Conservation (phyloP, 768 basidiomycete species). For the Steccherinum ochraceum region DNA sequence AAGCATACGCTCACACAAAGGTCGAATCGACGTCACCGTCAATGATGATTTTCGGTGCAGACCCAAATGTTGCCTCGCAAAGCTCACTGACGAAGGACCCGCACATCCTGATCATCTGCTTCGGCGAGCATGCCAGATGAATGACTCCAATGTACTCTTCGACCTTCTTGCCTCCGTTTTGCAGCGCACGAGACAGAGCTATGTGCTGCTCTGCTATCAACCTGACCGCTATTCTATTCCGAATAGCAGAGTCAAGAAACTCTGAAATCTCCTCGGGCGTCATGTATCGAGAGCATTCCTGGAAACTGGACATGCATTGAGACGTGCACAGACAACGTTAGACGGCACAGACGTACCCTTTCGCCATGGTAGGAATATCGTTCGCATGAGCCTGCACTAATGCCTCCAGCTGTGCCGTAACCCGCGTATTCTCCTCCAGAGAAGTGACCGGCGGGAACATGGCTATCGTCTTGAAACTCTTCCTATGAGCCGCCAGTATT, state of each 20-base stretch:
- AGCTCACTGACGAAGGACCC: conserved; percentile 78
- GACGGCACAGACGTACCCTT: conserved; percentile 48
- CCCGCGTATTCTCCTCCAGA: conserved; percentile 62
- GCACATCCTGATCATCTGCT: conserved; percentile 71
- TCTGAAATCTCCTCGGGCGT: conserved; percentile 69
- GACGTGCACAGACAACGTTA: background rate
- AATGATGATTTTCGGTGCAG: conserved; percentile 57
- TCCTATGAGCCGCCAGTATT: conserved; percentile 59
- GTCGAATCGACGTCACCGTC: conserved; percentile 67
- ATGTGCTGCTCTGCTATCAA: conserved; percentile 91
- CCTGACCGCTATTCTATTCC: conserved; percentile 81
- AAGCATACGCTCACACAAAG: conserved; percentile 65
- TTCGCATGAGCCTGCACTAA: conserved; percentile 76
- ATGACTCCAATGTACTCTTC: conserved; percentile 63
- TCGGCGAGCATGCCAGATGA: conserved; percentile 65
- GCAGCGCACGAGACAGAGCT: conserved; percentile 65
- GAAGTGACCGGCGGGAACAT: conserved; percentile 59
- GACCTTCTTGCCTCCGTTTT: conserved; percentile 27
- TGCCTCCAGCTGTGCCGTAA: conserved; percentile 60
- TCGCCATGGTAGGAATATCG: conserved; percentile 88
- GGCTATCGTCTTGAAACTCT: conserved; percentile 65
- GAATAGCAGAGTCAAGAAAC: conserved; percentile 81
- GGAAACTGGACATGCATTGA: conserved; percentile 47
- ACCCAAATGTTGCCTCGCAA: conserved; percentile 79
- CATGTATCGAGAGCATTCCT: conserved; percentile 82